phyloP scores from a whole-genome alignment of 225 moss, liverwort and hornwort species.

The Sphagnum contortum region DNA sequence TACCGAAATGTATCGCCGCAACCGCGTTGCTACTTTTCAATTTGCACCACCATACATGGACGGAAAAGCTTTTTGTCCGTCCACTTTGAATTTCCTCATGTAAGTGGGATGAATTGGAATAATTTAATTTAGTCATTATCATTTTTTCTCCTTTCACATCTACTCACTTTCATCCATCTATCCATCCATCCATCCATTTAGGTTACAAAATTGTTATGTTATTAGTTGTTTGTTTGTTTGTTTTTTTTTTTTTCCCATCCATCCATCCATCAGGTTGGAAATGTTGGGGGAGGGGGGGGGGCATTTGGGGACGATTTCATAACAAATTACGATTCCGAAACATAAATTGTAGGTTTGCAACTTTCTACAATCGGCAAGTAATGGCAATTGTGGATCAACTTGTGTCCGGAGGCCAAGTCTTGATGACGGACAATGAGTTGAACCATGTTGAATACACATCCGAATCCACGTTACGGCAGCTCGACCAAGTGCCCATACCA shows the following conservation, averaged over 20 bases:
- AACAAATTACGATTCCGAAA: no score
- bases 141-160: no score
- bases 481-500: slow-evolving; percentile 72
- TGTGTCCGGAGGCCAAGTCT: slow-evolving; percentile 70
- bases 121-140: background rate
- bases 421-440: slow-evolving; percentile 9
- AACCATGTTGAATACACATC: background rate
- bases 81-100: slow-evolving; percentile 83
- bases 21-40: slow-evolving; percentile 81
- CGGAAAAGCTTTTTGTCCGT: slow-evolving; percentile 89
- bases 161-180: no score
- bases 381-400: slow-evolving; percentile 82
- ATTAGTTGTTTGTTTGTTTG: background rate
- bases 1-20: slow-evolving; percentile 70
- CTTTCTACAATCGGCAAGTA: slow-evolving; percentile 79
- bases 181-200: no score
- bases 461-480: slow-evolving; percentile 16
- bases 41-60: slow-evolving; percentile 91
- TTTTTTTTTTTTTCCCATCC: no score
- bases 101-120: slow-evolving; percentile 18
- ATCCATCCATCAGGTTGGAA: no score
- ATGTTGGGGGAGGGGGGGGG: no score
- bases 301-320: no score
- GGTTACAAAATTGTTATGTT: background rate
- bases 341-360: slow-evolving; percentile 52